Evolutionary conservation across 2,329 filamentous ascomycete species (phyloP).

Genomic region (Epichloe baconii): DNA sequence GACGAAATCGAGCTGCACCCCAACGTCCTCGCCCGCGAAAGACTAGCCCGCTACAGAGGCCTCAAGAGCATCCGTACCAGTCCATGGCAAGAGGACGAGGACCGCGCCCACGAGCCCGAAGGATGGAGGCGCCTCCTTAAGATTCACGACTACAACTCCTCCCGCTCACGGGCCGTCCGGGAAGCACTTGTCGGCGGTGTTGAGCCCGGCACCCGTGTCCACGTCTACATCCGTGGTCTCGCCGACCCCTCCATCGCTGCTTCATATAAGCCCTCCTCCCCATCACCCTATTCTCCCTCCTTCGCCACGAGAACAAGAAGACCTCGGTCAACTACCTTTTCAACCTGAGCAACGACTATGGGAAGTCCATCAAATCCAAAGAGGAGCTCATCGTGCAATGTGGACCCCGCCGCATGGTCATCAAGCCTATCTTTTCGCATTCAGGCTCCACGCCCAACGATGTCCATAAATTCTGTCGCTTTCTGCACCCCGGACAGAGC

Average conservation of each 20-base stretch:
- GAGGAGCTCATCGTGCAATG: constrained; percentile 85
- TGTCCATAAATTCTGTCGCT: constrained; percentile 93
- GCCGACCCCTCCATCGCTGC: constrained; percentile 29
- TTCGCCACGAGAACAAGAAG: constrained; percentile 91
- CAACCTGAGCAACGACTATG: constrained; percentile 65
- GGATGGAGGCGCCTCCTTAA: constrained; percentile 80
- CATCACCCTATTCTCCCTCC: constrained; percentile 67
- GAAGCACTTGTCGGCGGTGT: constrained; percentile 87
- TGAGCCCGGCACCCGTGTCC: constrained; percentile 67
- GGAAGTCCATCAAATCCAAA: constrained; percentile 74
- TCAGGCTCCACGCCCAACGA: constrained; percentile 88
- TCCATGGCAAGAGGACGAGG: constrained; percentile 79
- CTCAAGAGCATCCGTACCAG: constrained; percentile 84
- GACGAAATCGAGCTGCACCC: constrained; percentile 94
- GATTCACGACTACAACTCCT: constrained; percentile 78
- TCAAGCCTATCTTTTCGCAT: constrained; percentile 85
- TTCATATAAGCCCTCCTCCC: constrained; percentile 36
- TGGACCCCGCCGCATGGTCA: constrained; percentile 71
- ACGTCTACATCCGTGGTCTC: constrained; percentile 55
- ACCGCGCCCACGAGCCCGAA: constrained; percentile 73
- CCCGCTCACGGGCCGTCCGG: constrained; percentile 60
- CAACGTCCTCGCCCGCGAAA: constrained; percentile 71
- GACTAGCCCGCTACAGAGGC: constrained; percentile 75
- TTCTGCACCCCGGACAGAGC: constrained; percentile 78
- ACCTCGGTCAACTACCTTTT: constrained; percentile 83